These are phyloP conservation scores for Capronia coronata DNA, from an alignment of 2,329 filamentous ascomycete species.

Conservation along the genomic window DNA sequence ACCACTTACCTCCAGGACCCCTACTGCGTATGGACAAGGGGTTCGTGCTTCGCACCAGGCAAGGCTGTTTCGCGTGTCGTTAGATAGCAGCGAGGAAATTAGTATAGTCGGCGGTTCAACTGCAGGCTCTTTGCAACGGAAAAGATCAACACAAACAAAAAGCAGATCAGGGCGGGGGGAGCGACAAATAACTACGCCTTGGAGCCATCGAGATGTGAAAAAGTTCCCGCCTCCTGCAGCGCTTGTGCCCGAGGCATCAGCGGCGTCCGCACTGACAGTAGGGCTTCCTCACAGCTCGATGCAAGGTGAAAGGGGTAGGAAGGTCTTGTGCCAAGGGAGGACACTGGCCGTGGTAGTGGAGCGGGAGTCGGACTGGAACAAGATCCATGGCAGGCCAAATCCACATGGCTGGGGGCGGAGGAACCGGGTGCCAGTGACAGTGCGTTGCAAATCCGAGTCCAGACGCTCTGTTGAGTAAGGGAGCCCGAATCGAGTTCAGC, in stretches of 20 bases:
- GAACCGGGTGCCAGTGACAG: background rate
- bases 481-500: background rate
- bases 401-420: constrained; percentile 7
- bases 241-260: constrained; percentile 3
- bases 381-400: constrained; percentile 1
- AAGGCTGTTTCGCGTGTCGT: constrained; percentile 6
- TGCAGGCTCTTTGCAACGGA: background rate
- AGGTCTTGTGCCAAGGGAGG: background rate
- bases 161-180: constrained; percentile 10
- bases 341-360: constrained; percentile 2
- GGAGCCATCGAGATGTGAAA: background rate
- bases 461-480: constrained; percentile 10
- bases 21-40: background rate
- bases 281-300: background rate
- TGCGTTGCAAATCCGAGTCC: constrained; percentile 6
- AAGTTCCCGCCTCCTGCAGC: constrained; percentile 3
- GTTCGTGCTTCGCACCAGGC: constrained; percentile 12
- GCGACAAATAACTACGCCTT: constrained; percentile 8
- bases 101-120: background rate
- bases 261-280: background rate
- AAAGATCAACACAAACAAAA: constrained; percentile 16
- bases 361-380: background rate
- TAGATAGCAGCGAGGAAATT: constrained; percentile 6
- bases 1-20: constrained; percentile 13
- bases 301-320: constrained; percentile 15